These are phyloP conservation scores for Haematococcus sp. DNA, from an alignment of 139 green algal species.

Conservation along the genomic window DNA sequence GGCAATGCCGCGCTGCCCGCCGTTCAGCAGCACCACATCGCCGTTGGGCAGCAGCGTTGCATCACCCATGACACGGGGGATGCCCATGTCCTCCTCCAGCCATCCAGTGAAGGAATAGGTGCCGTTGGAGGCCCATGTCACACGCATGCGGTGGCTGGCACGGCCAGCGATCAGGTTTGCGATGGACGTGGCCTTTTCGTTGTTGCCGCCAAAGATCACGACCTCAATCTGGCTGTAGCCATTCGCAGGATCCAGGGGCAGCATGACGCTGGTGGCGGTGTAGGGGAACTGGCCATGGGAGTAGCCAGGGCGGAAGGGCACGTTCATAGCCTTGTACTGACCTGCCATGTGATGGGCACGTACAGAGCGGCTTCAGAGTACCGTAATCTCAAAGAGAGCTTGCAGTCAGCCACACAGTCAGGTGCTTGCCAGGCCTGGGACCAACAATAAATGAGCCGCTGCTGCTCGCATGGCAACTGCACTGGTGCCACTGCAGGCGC, in stretches of 20 bases:
- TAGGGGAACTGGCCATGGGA: slow-evolving; percentile 24
- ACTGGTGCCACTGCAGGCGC: too few relatives aligned
- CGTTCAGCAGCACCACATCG: slow-evolving; percentile 23
- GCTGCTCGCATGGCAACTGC: too few relatives aligned
- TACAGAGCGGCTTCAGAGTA: too few relatives aligned
- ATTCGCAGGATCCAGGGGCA: slow-evolving; percentile 15
- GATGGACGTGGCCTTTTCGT: not conserved
- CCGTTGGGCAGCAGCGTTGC: slow-evolving; percentile 9
- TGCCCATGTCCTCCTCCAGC: slow-evolving; percentile 7
- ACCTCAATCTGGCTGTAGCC: slow-evolving; percentile 37
- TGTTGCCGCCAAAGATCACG: slow-evolving; percentile 28
- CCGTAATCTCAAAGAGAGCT: too few relatives aligned
- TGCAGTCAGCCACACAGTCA: too few relatives aligned
- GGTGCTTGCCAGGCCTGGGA: too few relatives aligned
- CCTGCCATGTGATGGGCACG: too few relatives aligned
- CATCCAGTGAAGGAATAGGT: not conserved
- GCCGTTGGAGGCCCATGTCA: not conserved
- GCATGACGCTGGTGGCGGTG: slow-evolving; percentile 23
- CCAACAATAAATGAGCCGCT: too few relatives aligned
- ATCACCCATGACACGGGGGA: slow-evolving; percentile 1
- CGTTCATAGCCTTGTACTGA: not conserved
- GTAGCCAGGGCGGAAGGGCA: not conserved
- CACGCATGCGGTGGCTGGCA: not conserved
- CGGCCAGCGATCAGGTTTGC: not conserved
- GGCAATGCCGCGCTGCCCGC: slow-evolving; percentile 17